Evolutionary conservation across 2,329 filamentous ascomycete genomes (phyloP), one percentile per base, ranked within the genome.

Genomic region (Colletotrichum godetiae): DNA sequence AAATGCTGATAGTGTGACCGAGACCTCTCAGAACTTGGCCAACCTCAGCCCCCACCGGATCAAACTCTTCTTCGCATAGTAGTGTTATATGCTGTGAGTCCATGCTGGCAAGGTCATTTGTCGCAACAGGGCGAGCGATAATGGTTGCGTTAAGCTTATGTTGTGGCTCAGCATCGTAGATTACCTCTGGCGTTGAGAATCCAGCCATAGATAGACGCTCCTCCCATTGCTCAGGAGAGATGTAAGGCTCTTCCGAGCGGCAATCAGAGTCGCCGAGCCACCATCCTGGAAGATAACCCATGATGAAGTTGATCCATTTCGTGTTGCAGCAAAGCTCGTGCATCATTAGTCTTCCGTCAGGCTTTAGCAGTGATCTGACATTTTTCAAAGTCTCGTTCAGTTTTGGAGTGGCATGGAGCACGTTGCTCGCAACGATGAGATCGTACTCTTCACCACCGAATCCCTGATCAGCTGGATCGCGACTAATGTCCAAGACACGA

Each of bases 351-450:
- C 42, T 57, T 2, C 69, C 69, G 5, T 68, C 42, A 3, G 56
- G 33, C 33, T 66, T 70, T n/a, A 71, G 4, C 4, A 62, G 52
- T 12, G 63, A 57, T 13, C 52, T 58, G 4, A 37, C 58, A 37
- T 72, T 49, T 3, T 46, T 29, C 33, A 68, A 11, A 4, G 68
- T 72, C n/a, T 63, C 49, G 1, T 57, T 68, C 57, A 72, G 27
- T 8, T 72, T 37, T 1, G 64, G 64, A 11, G 68, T 72, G 22
- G 68, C 64, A 29, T 68, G 68, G 15, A 68, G 52, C 52, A 72
- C 68, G 13, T 80, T 78, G 5, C 80, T 79, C 1, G 82, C 83
- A 29, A 86, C 74, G n/a, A 86, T 68, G 5, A 86, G 11, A 52
- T 86, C 85, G 70, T 81, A 86, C 0, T 76, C 74, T 1, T 67